Evolutionary conservation across 257 asterid species (phyloP).

Genomic region (Capsicum pubescens): DNA sequence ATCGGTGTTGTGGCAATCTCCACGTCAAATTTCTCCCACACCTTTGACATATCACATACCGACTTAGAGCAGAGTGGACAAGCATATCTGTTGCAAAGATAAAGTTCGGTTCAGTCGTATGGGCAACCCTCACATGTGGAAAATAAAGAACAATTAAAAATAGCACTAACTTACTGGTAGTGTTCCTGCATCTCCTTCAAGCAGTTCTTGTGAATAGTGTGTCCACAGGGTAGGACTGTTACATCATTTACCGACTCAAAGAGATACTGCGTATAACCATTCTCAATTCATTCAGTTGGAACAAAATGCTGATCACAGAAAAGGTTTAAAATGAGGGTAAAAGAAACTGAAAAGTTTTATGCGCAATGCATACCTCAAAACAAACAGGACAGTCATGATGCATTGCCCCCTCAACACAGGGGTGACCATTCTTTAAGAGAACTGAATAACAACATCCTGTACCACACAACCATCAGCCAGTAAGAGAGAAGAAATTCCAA

Average conservation of each 20-base stretch:
- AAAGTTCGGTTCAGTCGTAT: background rate
- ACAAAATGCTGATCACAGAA: background rate
- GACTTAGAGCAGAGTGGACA: constrained; percentile 92
- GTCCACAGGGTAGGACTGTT: constrained; percentile 76
- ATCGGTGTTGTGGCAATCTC: constrained; percentile 90
- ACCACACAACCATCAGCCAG: constrained; percentile 28
- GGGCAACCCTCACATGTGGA: background rate
- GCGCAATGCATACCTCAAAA: constrained; percentile 60
- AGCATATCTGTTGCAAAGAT: constrained; percentile 52
- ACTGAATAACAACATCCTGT: constrained; percentile 59
- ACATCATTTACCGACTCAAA: constrained; percentile 80
- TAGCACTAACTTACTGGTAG: constrained; percentile 53
- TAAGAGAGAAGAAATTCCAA: background rate
- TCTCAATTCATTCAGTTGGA: constrained; percentile 23
- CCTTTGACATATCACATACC: constrained; percentile 84
- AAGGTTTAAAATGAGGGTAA: background rate
- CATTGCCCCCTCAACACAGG: constrained; percentile 92
- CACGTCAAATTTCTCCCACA: constrained; percentile 81
- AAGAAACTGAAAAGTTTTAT: background rate
- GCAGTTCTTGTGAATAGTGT: constrained; percentile 87
- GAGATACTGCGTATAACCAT: constrained; percentile 54
- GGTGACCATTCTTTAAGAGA: constrained; percentile 58
- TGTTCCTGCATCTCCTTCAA: constrained; percentile 86
- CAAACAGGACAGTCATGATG: constrained; percentile 95
- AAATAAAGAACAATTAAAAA: background rate